Percentiles rank a stretch among this genome's conserved stretches.
These are phyloP conservation scores for Pilaira anomala DNA, from an alignment of 192 early-diverging fungal genomes.

Conservation along the genomic window DNA sequence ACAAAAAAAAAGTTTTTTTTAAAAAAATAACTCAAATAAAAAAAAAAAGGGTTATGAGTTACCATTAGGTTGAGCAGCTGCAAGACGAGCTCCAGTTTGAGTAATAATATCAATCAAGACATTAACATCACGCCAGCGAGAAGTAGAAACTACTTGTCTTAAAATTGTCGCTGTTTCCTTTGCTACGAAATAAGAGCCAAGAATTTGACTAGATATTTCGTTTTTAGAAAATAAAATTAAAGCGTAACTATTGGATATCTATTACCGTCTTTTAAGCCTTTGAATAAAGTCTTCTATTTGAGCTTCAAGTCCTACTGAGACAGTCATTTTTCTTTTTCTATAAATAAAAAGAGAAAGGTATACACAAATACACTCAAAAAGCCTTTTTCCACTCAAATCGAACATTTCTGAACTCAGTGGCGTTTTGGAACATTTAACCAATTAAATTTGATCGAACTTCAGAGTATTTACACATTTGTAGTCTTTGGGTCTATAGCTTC, in stretches of 20 bases:
- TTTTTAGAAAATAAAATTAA: not conserved
- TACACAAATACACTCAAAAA: conserved; percentile 2
- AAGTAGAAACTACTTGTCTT: conserved; percentile 72
- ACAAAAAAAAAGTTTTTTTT: too few species aligned
- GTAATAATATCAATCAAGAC: conserved; percentile 62
- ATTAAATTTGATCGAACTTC: too few species aligned
- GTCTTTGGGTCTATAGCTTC: too few species aligned
- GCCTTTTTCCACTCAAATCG: too few species aligned
- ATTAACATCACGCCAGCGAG: conserved; percentile 66
- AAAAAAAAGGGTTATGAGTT: not conserved
- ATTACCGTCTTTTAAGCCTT: conserved; percentile 43
- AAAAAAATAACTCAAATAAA: not conserved
- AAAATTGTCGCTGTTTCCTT: conserved; percentile 75
- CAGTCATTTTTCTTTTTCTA: conserved; percentile 2
- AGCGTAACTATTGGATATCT: not conserved
- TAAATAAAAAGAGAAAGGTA: not conserved
- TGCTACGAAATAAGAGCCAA: conserved; percentile 63
- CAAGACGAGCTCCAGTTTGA: conserved; percentile 62
- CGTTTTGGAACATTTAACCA: too few species aligned
- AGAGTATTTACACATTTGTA: too few species aligned
- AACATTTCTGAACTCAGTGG: too few species aligned
- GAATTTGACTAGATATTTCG: conserved; percentile 49
- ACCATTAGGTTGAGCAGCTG: conserved; percentile 71
- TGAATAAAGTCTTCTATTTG: conserved; percentile 42
- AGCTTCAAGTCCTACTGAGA: conserved; percentile 27